Percentiles rank a stretch among this genome's conserved stretches.
phyloP scores from a whole-genome alignment of 306 rosid genomes.

The Castanea crenata region DNA sequence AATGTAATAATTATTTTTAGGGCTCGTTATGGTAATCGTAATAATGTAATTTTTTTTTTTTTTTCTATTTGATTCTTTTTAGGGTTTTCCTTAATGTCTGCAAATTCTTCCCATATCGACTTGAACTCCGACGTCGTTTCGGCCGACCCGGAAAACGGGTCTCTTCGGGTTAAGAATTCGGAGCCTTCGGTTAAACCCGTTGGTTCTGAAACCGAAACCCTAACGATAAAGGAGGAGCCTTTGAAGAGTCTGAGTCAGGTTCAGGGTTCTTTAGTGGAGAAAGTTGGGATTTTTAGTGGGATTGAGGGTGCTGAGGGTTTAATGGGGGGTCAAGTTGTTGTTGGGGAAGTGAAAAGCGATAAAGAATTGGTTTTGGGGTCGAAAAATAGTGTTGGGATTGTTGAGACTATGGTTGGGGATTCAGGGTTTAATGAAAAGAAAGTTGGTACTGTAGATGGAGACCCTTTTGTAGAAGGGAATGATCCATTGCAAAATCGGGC shows the following conservation, averaged over 20 bases:
- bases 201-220: conserved; percentile 23
- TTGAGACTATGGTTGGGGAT: neutral
- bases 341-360: conserved; percentile 8
- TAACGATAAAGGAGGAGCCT: conserved; percentile 8
- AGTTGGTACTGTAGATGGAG: conserved; percentile 4
- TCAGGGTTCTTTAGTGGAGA: conserved; percentile 18
- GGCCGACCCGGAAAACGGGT: conserved; percentile 36
- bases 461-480: neutral
- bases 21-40: neutral
- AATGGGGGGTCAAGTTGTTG: conserved; percentile 8
- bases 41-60: neutral
- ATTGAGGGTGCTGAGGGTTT: conserved; percentile 20
- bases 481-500: no score
- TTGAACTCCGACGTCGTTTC: conserved; percentile 45
- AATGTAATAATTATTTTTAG: conserved; percentile 14
- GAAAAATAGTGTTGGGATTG: conserved; percentile 14
- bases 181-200: conserved; percentile 3
- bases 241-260: neutral
- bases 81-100: conserved; percentile 41
- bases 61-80: neutral
- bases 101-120: conserved; percentile 33
- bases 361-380: conserved; percentile 22
- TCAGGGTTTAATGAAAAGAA: neutral
- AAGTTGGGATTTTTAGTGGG: conserved; percentile 5
- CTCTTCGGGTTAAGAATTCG: conserved; percentile 20